phyloP scores from a whole-genome alignment of 1,139 yeast genomes.

The Yamadazyma trypodendri region DNA sequence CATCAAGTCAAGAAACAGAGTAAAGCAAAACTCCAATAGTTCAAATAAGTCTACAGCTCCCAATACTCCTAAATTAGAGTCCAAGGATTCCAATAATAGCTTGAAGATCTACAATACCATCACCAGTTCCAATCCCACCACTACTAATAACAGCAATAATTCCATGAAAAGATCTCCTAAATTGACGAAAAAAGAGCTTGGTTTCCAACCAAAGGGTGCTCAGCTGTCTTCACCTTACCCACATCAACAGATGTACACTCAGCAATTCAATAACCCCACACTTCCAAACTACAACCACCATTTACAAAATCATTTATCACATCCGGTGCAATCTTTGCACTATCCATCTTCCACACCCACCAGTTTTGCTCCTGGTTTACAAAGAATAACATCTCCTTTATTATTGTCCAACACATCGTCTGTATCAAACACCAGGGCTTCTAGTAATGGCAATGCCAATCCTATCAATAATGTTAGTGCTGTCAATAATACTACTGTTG shows the following conservation, averaged over 20 bases:
- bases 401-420: slow-evolving; percentile 48
- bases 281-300: slow-evolving; percentile 14
- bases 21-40: slow-evolving; percentile 37
- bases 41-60: slow-evolving; percentile 35
- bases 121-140: slow-evolving; percentile 8
- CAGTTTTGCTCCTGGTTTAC: slow-evolving; percentile 65
- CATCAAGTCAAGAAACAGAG: slow-evolving; percentile 84
- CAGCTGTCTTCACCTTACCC: neutral
- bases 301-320: slow-evolving; percentile 19
- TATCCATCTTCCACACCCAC: slow-evolving; percentile 71
- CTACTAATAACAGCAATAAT: slow-evolving; percentile 5
- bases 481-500: slow-evolving; percentile 10
- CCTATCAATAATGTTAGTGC: slow-evolving; percentile 6
- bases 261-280: slow-evolving; percentile 13
- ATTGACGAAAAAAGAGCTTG: slow-evolving; percentile 19
- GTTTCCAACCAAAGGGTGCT: neutral
- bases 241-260: slow-evolving; percentile 8
- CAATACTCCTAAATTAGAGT: slow-evolving; percentile 47
- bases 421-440: slow-evolving; percentile 35
- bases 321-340: slow-evolving; percentile 54
- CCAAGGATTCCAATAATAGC: slow-evolving; percentile 25
- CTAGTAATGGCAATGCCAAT: slow-evolving; percentile 6
- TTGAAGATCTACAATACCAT: slow-evolving; percentile 6
- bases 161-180: slow-evolving; percentile 33
- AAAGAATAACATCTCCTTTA: slow-evolving; percentile 63